Evolutionary conservation across 306 rosid genomes (phyloP).

Genomic region (Prinsepia uniflora): DNA sequence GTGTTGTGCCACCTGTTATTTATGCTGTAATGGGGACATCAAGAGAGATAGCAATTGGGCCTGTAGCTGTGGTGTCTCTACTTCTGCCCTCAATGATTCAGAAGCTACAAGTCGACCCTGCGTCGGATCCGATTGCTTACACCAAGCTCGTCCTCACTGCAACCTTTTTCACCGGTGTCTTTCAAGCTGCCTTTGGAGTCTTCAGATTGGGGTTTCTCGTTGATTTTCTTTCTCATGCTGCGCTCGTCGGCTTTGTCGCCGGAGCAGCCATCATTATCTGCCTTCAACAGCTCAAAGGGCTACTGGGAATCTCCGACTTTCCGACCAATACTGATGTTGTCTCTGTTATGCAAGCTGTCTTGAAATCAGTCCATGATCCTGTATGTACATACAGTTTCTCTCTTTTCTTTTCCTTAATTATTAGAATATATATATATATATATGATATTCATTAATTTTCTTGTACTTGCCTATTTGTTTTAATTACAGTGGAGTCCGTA

Average conservation of each 20-base stretch:
- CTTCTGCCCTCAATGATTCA: slow-evolving; percentile 69
- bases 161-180: slow-evolving; percentile 78
- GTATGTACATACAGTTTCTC: slow-evolving; percentile 12
- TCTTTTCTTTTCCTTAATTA: too few species aligned
- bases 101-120: slow-evolving; percentile 58
- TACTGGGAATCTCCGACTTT: slow-evolving; percentile 57
- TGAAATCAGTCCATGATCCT: slow-evolving; percentile 41
- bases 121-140: slow-evolving; percentile 50
- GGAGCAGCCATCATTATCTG: slow-evolving; percentile 82
- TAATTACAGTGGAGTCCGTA: slow-evolving; percentile 65
- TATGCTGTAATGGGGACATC: slow-evolving; percentile 91
- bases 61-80: slow-evolving; percentile 82
- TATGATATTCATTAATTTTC: background rate
- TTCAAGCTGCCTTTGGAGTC: slow-evolving; percentile 73
- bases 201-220: slow-evolving; percentile 73
- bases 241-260: slow-evolving; percentile 61
- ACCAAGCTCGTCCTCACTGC: slow-evolving; percentile 59
- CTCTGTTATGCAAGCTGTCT: slow-evolving; percentile 56
- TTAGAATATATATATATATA: background rate
- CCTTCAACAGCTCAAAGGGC: slow-evolving; percentile 74
- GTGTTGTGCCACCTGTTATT: slow-evolving; percentile 85
- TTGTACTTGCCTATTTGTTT: background rate
- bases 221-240: slow-evolving; percentile 74
- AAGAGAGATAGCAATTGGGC: slow-evolving; percentile 80
- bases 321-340: slow-evolving; percentile 61